Evolutionary conservation across 2,329 filamentous ascomycete genomes (phyloP), one percentile per base, ranked within the genome.

Genomic region (Ophiostoma pallidulum): DNA sequence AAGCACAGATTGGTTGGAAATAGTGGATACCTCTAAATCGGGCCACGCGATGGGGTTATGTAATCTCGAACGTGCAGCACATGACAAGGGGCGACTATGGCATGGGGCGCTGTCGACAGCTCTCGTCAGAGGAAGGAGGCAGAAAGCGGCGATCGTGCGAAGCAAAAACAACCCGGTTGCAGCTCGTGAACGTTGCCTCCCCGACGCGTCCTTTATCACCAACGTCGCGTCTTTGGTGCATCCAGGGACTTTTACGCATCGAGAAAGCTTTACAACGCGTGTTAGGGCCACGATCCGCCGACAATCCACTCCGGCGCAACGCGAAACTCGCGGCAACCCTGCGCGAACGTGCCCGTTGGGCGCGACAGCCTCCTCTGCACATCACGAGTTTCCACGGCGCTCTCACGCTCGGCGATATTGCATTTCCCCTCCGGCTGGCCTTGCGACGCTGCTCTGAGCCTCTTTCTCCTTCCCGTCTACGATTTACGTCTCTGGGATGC

Each of bases 121-220:
- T 47, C n/a, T 47, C 45, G 37, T 31, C 39, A 48, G 26, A 42
- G 37, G 19, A 14, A 42, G 24, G 24, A 46, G n/a, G 36, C 33
- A n/a, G n/a, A 41, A 42, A 31, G 29, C 24, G 45, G 49, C 41
- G 36, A 47, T 47, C 41, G n/a, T 24, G 41, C 29, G 5, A 32
- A 40, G 28, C 47, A 45, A 46, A 28, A 47, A 48, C 22, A 41
- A 41, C 41, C 20, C n/a, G 6, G 14, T 32, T 46, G n/a, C 24
- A 35, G 36, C 45, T 20, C 33, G 13, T 26, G 10, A 36, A 41
- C 41, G 26, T 16, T 19, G 38, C 41, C 19, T 4, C 28, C 7
- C 28, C n/a, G 46, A 55, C 53, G 53, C 53, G 53, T 55, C 41
- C 9, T 51, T 45, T 38, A 53, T 50, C 52, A 32, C 13, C 28